These are phyloP conservation scores for Farysia itapuensis DNA, from an alignment of 1,284 basidiomycete genomes.

Conservation along the genomic window DNA sequence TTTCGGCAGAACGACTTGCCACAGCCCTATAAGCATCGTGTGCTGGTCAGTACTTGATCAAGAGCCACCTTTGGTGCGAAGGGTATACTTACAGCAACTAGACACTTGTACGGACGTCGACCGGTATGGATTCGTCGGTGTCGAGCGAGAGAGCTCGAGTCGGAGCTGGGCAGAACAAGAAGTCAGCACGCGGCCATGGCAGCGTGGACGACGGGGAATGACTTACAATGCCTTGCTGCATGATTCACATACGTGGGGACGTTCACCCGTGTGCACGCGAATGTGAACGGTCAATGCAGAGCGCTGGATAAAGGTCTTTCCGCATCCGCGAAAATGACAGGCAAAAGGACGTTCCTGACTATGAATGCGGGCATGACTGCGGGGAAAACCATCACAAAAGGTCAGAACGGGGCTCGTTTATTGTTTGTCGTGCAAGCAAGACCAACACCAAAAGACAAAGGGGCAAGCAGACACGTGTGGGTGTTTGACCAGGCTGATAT, in stretches of 20 bases:
- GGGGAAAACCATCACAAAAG: not conserved
- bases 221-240: constrained; percentile 54
- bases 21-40: constrained; percentile 29
- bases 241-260: constrained; percentile 78
- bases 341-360: constrained; percentile 52
- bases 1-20: constrained; percentile 59
- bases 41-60: too few species aligned
- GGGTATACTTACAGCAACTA: constrained; percentile 22
- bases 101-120: constrained; percentile 59
- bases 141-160: constrained; percentile 66
- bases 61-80: too few species aligned
- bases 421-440: too few species aligned
- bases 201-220: not conserved
- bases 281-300: constrained; percentile 77
- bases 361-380: constrained; percentile 53
- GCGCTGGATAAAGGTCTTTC: constrained; percentile 58
- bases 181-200: not conserved
- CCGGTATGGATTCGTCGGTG: constrained; percentile 73
- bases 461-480: not conserved
- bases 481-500: too few species aligned
- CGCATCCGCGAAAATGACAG: constrained; percentile 46
- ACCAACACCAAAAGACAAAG: constrained; percentile 1
- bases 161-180: constrained; percentile 48
- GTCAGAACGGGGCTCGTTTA: too few species aligned
- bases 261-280: constrained; percentile 76